phyloP scores from a whole-genome alignment of 768 basidiomycete species.

The Lentinula sp. region DNA sequence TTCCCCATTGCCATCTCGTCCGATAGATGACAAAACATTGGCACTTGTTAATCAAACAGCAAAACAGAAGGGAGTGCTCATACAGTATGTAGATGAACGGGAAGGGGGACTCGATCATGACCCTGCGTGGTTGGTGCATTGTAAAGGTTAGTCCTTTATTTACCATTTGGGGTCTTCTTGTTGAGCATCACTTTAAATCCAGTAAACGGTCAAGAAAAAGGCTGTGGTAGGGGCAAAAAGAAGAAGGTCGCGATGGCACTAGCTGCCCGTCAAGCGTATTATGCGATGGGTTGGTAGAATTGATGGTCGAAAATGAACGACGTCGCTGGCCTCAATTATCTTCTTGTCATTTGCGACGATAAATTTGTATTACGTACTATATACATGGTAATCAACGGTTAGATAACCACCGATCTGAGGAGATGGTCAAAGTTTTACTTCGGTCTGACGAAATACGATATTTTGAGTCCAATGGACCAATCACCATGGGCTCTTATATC shows the following conservation, averaged over 20 bases:
- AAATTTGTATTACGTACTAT: no score
- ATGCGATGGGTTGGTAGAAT: background rate
- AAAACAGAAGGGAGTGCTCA: background rate
- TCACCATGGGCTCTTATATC: slow-evolving; percentile 1
- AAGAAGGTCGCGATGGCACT: background rate
- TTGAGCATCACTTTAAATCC: background rate
- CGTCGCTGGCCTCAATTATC: no score
- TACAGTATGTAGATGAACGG: background rate
- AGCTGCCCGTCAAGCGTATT: background rate
- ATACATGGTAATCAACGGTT: no score
- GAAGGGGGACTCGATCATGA: background rate
- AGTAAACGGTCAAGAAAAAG: background rate
- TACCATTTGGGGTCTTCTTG: background rate
- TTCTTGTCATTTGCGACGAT: no score
- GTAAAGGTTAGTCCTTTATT: background rate
- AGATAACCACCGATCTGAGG: no score
- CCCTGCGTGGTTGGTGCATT: background rate
- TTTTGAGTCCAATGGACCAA: background rate
- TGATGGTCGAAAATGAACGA: no score
- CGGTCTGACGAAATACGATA: background rate
- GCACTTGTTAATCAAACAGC: background rate
- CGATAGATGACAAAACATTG: background rate
- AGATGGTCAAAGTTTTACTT: background rate
- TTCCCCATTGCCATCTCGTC: no score
- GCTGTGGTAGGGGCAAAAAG: background rate